Conservation (phyloP, 2,329 filamentous ascomycete species). For the Orbilia blumenaviensis region DNA sequence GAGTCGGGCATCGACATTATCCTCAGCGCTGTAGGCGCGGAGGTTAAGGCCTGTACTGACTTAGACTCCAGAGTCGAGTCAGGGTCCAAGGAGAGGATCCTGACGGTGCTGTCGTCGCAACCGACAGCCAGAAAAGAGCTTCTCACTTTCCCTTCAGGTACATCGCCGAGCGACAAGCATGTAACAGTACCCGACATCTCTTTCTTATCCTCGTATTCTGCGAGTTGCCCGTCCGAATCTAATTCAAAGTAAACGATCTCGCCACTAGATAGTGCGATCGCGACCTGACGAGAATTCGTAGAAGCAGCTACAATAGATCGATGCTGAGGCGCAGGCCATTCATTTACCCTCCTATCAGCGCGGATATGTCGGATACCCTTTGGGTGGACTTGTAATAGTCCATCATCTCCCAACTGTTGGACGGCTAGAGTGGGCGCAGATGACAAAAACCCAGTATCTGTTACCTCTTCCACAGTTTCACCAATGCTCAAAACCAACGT, state of each 20-base stretch:
- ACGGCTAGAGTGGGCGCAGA: conserved; percentile 89
- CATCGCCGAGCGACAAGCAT: conserved; percentile 89
- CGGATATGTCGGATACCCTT: conserved; percentile 92
- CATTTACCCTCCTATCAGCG: conserved; percentile 78
- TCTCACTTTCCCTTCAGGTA: conserved; percentile 86
- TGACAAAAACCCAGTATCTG: conserved; percentile 89
- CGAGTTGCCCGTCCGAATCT: conserved; percentile 87
- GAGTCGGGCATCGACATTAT: conserved; percentile 98
- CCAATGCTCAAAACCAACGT: conserved; percentile 94
- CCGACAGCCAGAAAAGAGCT: conserved; percentile 95
- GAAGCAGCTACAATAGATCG: conserved; percentile 87
- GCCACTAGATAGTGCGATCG: conserved; percentile 90
- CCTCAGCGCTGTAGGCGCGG: conserved; percentile 83
- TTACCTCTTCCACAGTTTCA: conserved; percentile 95
- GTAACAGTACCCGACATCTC: conserved; percentile 96
- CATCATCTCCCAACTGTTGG: conserved; percentile 91
- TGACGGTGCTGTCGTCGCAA: conserved; percentile 94
- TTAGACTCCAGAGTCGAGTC: conserved; percentile 92
- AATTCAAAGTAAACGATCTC: conserved; percentile 99
- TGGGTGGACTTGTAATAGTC: conserved; percentile 93
- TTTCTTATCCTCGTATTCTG: conserved; percentile 93
- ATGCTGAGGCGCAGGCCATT: conserved; percentile 93
- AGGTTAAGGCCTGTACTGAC: conserved; percentile 91
- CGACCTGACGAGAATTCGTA: conserved; percentile 91
- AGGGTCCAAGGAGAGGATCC: conserved; percentile 87